These are phyloP conservation scores for Bipolaris cookei DNA, from an alignment of 2,329 filamentous ascomycete genomes.

Conservation along the genomic window DNA sequence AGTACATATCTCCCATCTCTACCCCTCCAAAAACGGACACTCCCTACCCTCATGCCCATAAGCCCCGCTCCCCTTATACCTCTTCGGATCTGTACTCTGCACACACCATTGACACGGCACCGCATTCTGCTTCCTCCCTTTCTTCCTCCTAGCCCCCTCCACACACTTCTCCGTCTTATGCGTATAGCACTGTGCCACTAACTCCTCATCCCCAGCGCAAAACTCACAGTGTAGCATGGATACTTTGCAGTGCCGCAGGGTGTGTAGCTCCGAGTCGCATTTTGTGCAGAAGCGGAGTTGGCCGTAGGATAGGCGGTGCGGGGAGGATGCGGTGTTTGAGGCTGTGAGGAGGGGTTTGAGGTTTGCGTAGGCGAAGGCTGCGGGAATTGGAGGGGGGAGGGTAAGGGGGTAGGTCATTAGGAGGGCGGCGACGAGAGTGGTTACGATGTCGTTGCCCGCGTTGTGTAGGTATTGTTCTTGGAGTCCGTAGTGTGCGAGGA, in stretches of 20 bases:
- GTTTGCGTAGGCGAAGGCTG: background rate
- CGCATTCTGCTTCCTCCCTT: background rate
- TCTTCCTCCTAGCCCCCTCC: background rate
- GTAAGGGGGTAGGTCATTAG: background rate
- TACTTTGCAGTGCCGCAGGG: fast-evolving
- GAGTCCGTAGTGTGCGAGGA: slow-evolving; percentile 8
- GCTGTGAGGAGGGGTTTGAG: background rate
- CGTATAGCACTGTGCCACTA: too few species aligned
- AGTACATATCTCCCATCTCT: background rate
- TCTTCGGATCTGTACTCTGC: slow-evolving; percentile 3
- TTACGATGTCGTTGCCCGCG: slow-evolving; percentile 22
- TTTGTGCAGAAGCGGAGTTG: background rate
- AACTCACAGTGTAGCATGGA: background rate
- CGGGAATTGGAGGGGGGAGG: background rate
- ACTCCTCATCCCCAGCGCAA: background rate
- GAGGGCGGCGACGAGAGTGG: slow-evolving; percentile 17
- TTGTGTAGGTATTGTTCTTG: slow-evolving; percentile 21
- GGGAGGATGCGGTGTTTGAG: background rate
- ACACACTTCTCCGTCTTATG: background rate
- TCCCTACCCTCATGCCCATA: slow-evolving; percentile 11
- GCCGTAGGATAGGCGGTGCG: background rate
- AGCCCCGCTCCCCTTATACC: background rate
- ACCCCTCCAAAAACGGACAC: slow-evolving; percentile 1
- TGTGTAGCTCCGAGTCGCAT: background rate
- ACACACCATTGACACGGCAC: slow-evolving; percentile 14